phyloP scores from a whole-genome alignment of 2,329 filamentous ascomycete species.

The Chaetoscypha palmicola region DNA sequence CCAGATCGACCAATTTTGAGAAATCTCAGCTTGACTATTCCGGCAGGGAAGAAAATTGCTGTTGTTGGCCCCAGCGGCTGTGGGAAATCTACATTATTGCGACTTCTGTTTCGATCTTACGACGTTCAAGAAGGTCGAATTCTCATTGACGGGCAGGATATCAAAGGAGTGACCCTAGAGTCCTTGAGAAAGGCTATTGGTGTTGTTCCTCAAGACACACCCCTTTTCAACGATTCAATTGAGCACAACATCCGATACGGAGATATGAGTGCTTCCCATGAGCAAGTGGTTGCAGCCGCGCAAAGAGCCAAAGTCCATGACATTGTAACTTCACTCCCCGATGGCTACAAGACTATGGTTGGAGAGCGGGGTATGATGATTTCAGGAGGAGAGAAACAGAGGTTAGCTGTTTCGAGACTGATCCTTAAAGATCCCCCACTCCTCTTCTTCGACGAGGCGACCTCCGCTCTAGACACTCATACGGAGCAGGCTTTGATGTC shows the following conservation, averaged over 20 bases:
- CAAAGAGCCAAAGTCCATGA: slow-evolving; percentile 79
- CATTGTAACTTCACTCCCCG: slow-evolving; percentile 69
- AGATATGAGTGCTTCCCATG: slow-evolving; percentile 65
- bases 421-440: slow-evolving; percentile 85
- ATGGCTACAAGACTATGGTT: slow-evolving; percentile 86
- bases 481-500: slow-evolving; percentile 85
- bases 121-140: slow-evolving; percentile 82
- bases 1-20: slow-evolving; percentile 79
- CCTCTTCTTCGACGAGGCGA: slow-evolving; percentile 93
- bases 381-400: slow-evolving; percentile 88
- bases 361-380: slow-evolving; percentile 97
- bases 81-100: slow-evolving; percentile 88
- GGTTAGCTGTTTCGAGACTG: slow-evolving; percentile 74
- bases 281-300: slow-evolving; percentile 70
- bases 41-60: slow-evolving; percentile 91
- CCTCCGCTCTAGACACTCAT: slow-evolving; percentile 84
- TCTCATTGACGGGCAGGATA: slow-evolving; percentile 86
- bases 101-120: slow-evolving; percentile 89
- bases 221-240: slow-evolving; percentile 94
- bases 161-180: slow-evolving; percentile 74
- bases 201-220: slow-evolving; percentile 94
- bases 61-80: slow-evolving; percentile 93
- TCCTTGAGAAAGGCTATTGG: slow-evolving; percentile 81
- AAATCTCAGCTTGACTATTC: slow-evolving; percentile 80
- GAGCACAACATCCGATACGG: slow-evolving; percentile 95